phyloP scores from a whole-genome alignment of 176 grass and related monocot genomes.

The Musa beccarii region DNA sequence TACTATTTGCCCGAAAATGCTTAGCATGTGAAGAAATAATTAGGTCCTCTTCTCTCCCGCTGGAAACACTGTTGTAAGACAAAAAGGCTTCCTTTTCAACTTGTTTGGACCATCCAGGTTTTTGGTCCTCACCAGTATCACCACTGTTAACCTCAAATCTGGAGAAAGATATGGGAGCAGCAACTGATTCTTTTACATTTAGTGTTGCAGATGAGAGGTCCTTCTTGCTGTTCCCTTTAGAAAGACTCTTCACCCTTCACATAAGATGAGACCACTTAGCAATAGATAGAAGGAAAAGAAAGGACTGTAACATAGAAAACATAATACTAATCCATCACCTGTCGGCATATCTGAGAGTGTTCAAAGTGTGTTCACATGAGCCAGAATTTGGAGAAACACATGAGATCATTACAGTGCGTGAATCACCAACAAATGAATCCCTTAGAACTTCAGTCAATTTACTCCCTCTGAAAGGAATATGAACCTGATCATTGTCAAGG shows the following conservation, averaged over 20 bases:
- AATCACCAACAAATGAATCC: slow-evolving; percentile 91
- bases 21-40: slow-evolving; percentile 16
- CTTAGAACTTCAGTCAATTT: slow-evolving; percentile 95
- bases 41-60: slow-evolving; percentile 30
- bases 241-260: slow-evolving; percentile 82
- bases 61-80: slow-evolving; percentile 25
- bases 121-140: slow-evolving; percentile 40
- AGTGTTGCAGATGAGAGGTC: slow-evolving; percentile 37
- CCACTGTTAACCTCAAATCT: slow-evolving; percentile 42
- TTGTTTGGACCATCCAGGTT: slow-evolving; percentile 63
- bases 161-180: slow-evolving; percentile 44
- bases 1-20: slow-evolving; percentile 38
- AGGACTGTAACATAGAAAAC: neutral
- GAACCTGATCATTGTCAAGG: slow-evolving; percentile 91
- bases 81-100: slow-evolving; percentile 35
- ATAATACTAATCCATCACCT: slow-evolving; percentile 42
- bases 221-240: slow-evolving; percentile 80
- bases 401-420: slow-evolving; percentile 98
- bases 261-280: neutral
- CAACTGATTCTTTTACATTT: slow-evolving; percentile 51
- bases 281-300: neutral
- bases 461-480: slow-evolving; percentile 98
- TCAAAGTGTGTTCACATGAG: slow-evolving; percentile 96
- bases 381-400: slow-evolving; percentile 98
- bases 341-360: slow-evolving; percentile 97